Percentiles rank a stretch among this genome's conserved stretches.
Conservation (phyloP, 352 stramenopile genomes). For the Pythium aphanidermatum region DNA sequence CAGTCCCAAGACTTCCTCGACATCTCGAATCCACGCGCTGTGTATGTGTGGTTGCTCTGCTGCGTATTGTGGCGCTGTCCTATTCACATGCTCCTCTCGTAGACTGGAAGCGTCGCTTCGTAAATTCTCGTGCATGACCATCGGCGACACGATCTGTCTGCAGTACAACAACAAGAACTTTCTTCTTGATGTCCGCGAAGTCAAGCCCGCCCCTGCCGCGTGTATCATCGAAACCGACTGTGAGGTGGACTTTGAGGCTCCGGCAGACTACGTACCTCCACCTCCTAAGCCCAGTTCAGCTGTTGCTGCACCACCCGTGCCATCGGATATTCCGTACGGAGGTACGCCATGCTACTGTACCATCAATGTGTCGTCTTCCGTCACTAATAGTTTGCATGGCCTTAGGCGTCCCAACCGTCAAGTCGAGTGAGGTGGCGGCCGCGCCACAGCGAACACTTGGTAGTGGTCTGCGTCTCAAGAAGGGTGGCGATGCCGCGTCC, state of each 20-base stretch:
- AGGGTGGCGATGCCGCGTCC: constrained; percentile 38
- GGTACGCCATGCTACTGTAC: no score
- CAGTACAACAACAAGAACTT: constrained; percentile 99
- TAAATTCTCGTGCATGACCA: constrained; percentile 96
- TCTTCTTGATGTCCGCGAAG: constrained; percentile 96
- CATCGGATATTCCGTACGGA: constrained; percentile 56
- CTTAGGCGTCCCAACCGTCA: constrained; percentile 63
- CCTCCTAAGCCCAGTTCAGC: constrained; percentile 18
- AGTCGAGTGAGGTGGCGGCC: constrained; percentile 32
- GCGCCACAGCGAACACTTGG: constrained; percentile 29
- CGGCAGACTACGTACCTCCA: constrained; percentile 75
- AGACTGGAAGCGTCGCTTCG: constrained; percentile 76
- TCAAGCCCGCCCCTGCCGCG: constrained; percentile 92
- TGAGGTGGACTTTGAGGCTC: constrained; percentile 99
- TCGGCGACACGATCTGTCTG: constrained; percentile 97
- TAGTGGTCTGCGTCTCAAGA: constrained; percentile 68
- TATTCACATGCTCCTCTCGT: not conserved
- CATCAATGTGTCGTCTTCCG: no score
- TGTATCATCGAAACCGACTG: constrained; percentile 99
- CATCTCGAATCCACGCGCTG: constrained; percentile 97
- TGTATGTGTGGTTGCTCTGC: constrained; percentile 69
- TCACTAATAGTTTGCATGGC: no score
- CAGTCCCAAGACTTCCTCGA: constrained; percentile 98
- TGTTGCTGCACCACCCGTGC: constrained; percentile 22
- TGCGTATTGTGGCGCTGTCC: not conserved